Evolutionary conservation across 768 basidiomycete genomes (phyloP), one percentile per base, ranked within the genome.

Genomic region (Hygrophorus pudorinus): DNA sequence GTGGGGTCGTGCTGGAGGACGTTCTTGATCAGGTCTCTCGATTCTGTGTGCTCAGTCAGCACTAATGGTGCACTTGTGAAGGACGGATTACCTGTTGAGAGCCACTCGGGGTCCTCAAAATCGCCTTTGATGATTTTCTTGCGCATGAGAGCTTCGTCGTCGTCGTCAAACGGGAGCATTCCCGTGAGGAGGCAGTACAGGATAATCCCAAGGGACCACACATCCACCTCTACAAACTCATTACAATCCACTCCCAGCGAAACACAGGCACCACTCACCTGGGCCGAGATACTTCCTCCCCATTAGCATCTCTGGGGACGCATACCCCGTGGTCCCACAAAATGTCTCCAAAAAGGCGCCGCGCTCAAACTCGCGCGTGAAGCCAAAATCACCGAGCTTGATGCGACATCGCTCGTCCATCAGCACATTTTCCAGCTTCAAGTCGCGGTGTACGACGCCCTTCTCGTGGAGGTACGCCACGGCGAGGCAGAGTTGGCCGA

Each of bases 371-470:
- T 94, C 92, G 30, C 92, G 73, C 10, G 91, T 93, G 56, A 97
- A 96, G 3, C 92, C 92, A 60, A 97, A 86, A 62, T 97, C 92
- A 2, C 91, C 90, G 10, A 97, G 75, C 61, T 96, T 97, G 54
- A 97, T 79, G 44, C 85, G 76, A 61, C 91, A 87, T 21, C 80
- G 75, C 59, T 93, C 92, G 59, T 97, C 92, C 40, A 97, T 63
- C 20, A 97, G 64, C 0, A 94, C 87, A 56, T 97, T 97, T 68
- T 97, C 92, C 46, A 98, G 71, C 66, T 99, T 99, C 53, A 99
- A 71, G 62, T 99, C 94, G 24, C 96, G 79, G 60, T 99, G 96
- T 1, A 98, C 92, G 55, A 97, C 89, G 42, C 89, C 89, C 59
- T 85, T 84, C 42, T 81, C 76, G 59, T 99, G 96, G 18, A 96